Evolutionary conservation across 768 basidiomycete genomes (phyloP), one percentile per base, ranked within the genome.

Genomic region (Mycena rosella): DNA sequence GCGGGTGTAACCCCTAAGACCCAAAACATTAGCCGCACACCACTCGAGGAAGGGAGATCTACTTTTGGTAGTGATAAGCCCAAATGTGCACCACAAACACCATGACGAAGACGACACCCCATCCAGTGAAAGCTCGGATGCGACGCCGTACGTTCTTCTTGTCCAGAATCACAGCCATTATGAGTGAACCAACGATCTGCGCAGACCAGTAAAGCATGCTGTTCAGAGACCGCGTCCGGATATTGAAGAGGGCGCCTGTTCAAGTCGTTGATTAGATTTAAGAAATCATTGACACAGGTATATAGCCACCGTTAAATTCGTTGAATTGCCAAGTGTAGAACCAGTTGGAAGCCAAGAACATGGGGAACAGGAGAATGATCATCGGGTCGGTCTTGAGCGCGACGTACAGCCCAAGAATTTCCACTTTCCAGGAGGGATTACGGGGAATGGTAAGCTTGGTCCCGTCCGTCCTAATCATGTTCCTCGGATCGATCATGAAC

Each of bases 261-360:
- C 24, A 1, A 8, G 17, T 18, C 14, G 20, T 58, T 47, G 20
- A 63, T n/a, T n/a, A n/a, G n/a, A n/a, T n/a, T n/a, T n/a, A n/a
- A 8, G 9, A 20, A 9, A 47, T 20, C 18, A 40, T 20, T 1
- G 26, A 47, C 10, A 26, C 2, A 32, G 18, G 10, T 27, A 42
- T 44, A n/a, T n/a, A n/a, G n/a, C n/a, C 34, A 69, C 83, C 88
- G 72, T 95, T 96, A 78, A 85, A 95, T 53, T 88, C 91, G 68
- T 92, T 94, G 79, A 91, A 91, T 78, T 94, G 92, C 91, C 91
- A 94, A 3, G 93, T 90, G 75, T 94, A 94, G 79, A 94, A 94
- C 87, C 91, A 94, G 76, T 94, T 94, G 45, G 89, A 91, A 10
- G 91, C 88, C 60, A 94, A 88, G 79, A 95, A 94, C 90, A 95